A percentile compares a stretch with the other conserved stretches of the same genome.
phyloP scores from a whole-genome alignment of 139 green algal genomes.

The Mesotaenium endlicherianum region DNA sequence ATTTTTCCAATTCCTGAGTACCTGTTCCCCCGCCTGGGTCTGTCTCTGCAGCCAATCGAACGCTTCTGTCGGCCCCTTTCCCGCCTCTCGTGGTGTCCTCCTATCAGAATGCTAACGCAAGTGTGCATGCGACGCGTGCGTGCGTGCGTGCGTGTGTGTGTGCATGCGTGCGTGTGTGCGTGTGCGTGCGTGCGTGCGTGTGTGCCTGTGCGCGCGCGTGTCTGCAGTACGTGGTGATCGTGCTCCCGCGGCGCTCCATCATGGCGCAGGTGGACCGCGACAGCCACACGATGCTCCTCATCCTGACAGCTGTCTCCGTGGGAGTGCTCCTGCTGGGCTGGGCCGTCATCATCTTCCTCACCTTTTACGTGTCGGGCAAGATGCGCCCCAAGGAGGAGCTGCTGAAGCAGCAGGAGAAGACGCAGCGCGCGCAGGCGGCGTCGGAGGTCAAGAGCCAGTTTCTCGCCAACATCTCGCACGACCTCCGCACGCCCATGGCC shows the following conservation, averaged over 20 bases:
- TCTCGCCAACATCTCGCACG: constrained; percentile 68
- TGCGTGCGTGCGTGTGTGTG: not conserved
- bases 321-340: not conserved
- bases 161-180: not conserved
- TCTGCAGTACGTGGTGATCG: not conserved
- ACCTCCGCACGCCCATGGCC: constrained; percentile 69
- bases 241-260: not conserved
- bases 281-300: not conserved
- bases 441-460: constrained; percentile 58
- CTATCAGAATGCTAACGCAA: not conserved
- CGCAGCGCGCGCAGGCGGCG: not conserved
- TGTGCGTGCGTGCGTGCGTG: too few relatives aligned
- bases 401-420: not conserved
- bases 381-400: constrained; percentile 19
- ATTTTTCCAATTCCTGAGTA: not conserved
- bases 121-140: not conserved
- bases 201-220: too few relatives aligned
- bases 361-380: not conserved
- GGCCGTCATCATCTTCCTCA: not conserved
- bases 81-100: not conserved
- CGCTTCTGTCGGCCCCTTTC: not conserved
- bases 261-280: not conserved
- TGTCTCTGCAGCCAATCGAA: not conserved
- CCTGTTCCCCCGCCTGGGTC: not conserved
- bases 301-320: not conserved